These are phyloP conservation scores for Balakata baccata DNA, from an alignment of 345 rosid genomes.

Conservation along the genomic window DNA sequence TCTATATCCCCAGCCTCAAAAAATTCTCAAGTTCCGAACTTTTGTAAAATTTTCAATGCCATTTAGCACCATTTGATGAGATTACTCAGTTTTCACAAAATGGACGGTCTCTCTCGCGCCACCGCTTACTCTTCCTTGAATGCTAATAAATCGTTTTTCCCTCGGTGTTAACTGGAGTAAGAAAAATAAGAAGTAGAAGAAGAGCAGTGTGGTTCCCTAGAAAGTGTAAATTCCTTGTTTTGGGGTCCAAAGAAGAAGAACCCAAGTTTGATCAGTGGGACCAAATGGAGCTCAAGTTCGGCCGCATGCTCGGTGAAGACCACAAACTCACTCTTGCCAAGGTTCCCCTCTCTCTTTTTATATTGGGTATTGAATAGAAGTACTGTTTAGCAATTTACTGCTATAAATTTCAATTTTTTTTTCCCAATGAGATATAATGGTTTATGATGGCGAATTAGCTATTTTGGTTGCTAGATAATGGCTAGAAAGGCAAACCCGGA, in stretches of 20 bases:
- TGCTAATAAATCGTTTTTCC: conserved; percentile 22
- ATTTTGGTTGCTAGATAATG: conserved; percentile 49
- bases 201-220: conserved; percentile 22
- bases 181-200: conserved; percentile 17
- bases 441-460: neutral
- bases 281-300: conserved; percentile 91
- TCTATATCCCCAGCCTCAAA: neutral
- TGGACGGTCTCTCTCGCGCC: conserved; percentile 50
- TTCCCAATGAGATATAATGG: neutral
- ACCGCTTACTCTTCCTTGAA: conserved; percentile 19
- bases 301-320: conserved; percentile 81
- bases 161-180: conserved; percentile 15
- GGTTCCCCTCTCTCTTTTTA: conserved; percentile 34
- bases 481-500: conserved; percentile 73
- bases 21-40: neutral
- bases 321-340: conserved; percentile 90
- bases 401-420: neutral
- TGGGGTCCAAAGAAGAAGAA: conserved; percentile 56
- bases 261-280: conserved; percentile 64
- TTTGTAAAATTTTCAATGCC: neutral
- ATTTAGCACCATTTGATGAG: conserved; percentile 16
- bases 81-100: conserved; percentile 23
- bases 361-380: neutral
- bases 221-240: conserved; percentile 38
- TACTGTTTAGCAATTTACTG: neutral